These are phyloP conservation scores for Fonsecaea multimorphosa DNA, from an alignment of 2,329 filamentous ascomycete species.

Conservation along the genomic window DNA sequence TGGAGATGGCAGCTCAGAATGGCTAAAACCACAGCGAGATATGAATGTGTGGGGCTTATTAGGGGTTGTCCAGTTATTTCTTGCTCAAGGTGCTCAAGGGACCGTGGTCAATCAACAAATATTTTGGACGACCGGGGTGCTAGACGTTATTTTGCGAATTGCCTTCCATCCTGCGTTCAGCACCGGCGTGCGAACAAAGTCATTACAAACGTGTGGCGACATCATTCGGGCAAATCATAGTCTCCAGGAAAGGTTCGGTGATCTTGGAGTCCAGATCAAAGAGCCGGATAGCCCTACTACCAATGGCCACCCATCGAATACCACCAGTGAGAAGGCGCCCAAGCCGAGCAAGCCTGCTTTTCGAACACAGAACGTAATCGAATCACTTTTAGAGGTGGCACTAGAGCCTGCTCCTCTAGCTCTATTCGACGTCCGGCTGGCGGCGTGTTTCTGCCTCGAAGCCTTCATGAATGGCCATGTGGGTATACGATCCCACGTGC, in stretches of 20 bases:
- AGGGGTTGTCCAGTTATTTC: conserved; percentile 83
- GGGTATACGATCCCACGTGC: conserved; percentile 82
- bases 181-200: conserved; percentile 81
- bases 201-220: conserved; percentile 83
- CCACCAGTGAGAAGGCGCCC: conserved; percentile 21
- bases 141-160: conserved; percentile 79
- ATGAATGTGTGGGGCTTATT: conserved; percentile 92
- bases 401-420: conserved; percentile 70
- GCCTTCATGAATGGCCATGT: conserved; percentile 86
- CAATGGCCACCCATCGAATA: conserved; percentile 45
- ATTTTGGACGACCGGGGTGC: conserved; percentile 82
- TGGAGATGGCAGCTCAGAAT: conserved; percentile 69
- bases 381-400: conserved; percentile 83
- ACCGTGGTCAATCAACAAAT: conserved; percentile 82
- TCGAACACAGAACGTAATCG: conserved; percentile 74
- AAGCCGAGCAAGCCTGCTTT: conserved; percentile 23
- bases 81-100: conserved; percentile 78
- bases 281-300: conserved; percentile 37
- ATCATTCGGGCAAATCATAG: conserved; percentile 80
- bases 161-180: conserved; percentile 77
- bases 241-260: conserved; percentile 88
- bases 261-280: conserved; percentile 71
- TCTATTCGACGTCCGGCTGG: conserved; percentile 79
- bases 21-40: conserved; percentile 78
- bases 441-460: conserved; percentile 88